Evolutionary conservation across 495 filamentous ascomycete genomes (phyloP).

Genomic region (Xylaria intraflava): DNA sequence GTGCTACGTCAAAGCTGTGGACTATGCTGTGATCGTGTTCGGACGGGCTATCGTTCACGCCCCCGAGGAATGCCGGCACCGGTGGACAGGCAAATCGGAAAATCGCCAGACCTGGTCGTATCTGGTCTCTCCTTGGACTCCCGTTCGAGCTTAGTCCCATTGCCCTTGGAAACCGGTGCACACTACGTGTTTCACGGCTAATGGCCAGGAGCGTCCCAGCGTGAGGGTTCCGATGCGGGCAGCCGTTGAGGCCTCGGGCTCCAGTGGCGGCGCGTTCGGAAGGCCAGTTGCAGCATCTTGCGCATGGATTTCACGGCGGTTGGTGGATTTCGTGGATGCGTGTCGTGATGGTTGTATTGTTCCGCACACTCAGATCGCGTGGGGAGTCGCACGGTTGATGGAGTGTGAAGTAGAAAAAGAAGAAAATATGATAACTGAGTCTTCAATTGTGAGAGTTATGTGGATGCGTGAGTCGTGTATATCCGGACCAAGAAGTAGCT

Average conservation of each 20-base stretch:
- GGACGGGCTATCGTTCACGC: background rate
- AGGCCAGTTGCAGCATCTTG: slow-evolving; percentile 1
- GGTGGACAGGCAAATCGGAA: background rate
- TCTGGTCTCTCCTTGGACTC: background rate
- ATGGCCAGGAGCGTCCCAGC: slow-evolving; percentile 4
- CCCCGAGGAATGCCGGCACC: background rate
- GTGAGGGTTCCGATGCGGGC: slow-evolving; percentile 6
- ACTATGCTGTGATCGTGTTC: background rate
- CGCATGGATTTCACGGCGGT: background rate
- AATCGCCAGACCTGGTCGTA: background rate
- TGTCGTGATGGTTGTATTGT: background rate
- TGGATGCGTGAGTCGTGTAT: background rate
- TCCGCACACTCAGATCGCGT: background rate
- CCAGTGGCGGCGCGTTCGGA: background rate
- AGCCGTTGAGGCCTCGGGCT: slow-evolving; percentile 6
- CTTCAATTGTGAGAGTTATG: background rate
- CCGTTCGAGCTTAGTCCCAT: background rate
- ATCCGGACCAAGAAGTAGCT: background rate
- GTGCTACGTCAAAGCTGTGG: background rate
- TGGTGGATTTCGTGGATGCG: background rate
- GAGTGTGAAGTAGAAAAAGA: background rate
- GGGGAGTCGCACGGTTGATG: background rate
- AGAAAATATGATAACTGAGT: background rate
- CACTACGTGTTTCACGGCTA: slow-evolving; percentile 4
- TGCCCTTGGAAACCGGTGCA: background rate